Conservation (phyloP, 2,329 filamentous ascomycete genomes). For the Dactylellina drechsleri region DNA sequence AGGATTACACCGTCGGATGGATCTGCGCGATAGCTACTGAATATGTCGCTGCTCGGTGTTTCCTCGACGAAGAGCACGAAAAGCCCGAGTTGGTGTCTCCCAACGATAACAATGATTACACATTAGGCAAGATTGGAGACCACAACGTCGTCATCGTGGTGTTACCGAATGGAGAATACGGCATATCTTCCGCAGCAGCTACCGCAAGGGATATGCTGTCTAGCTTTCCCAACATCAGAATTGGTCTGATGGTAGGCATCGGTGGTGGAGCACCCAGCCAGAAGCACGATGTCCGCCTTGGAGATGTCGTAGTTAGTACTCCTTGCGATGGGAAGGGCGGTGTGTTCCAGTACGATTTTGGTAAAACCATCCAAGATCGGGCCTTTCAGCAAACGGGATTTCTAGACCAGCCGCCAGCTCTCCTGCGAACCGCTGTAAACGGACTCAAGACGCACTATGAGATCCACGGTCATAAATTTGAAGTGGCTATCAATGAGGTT, state of each 20-base stretch:
- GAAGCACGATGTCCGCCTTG: constrained; percentile 61
- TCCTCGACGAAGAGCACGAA: constrained; percentile 63
- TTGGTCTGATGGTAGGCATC: constrained; percentile 57
- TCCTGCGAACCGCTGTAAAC: not conserved
- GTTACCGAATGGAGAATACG: constrained; percentile 59
- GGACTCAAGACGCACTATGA: not conserved
- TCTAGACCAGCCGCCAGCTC: constrained; percentile 1
- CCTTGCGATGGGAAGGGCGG: constrained; percentile 54
- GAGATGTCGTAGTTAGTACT: constrained; percentile 60
- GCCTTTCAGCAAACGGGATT: constrained; percentile 54
- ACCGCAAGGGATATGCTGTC: constrained; percentile 60
- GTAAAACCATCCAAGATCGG: constrained; percentile 28
- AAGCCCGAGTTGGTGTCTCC: constrained; percentile 51
- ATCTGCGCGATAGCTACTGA: constrained; percentile 63
- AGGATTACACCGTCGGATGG: constrained; percentile 59
- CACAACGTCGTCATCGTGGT: constrained; percentile 60
- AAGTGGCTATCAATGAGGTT: not conserved
- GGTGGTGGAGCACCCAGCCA: constrained; percentile 56
- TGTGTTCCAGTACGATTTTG: constrained; percentile 59
- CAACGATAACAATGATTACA: constrained; percentile 59
- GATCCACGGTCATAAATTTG: not conserved
- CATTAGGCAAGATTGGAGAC: constrained; percentile 58
- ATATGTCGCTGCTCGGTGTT: constrained; percentile 61
- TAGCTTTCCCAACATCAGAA: constrained; percentile 54
- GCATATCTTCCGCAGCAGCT: constrained; percentile 59